Evolutionary conservation across 306 rosid species (phyloP), one percentile per base, ranked within the genome.

Genomic region (Vachellia pachyceras): DNA sequence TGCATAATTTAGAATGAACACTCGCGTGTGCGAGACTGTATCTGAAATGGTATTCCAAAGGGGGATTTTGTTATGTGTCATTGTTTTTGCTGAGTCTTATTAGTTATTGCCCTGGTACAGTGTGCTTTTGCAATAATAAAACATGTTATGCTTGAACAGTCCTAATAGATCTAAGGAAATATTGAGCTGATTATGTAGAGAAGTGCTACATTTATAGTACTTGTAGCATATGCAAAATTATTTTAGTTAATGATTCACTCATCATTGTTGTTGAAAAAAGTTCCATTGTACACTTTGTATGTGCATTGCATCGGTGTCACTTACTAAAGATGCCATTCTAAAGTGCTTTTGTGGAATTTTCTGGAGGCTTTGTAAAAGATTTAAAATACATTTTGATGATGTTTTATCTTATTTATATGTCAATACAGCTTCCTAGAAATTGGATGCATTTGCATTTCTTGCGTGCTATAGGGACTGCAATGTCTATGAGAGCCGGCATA

Each of bases 381-480:
- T 46, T 72, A 14, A 72, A 44, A 23, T 33, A 10, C 25, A 25
- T 47, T 29, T 46, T 1, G 7, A 44, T 72, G 41, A 72, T 17
- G 68, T 61, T 61, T 61, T 29, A 60, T 55, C 61, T 61, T 61
- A 23, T 58, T 23, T 77, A n/a, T 84, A 80, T 79, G 66, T 78
- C 63, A 15, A 76, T 88, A 79, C 85, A 95, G 99, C 99, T 95
- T 88, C 99, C 99, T 63, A 88, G 98, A 84, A 95, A 93, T 87
- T 95, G 99, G 99, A 89, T 95, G 98, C 99, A 95, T 86, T 86
- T 95, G 85, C 99, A 95, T 89, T 95, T 95, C 91, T 87, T 95
- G 89, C 99, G 98, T 29, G 99, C 99, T 82, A 95, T 95, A 77
- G 99, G 99, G 83, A 95, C 93, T 69, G 99, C 99, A 64, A 95